phyloP scores from a whole-genome alignment of 306 rosid genomes.

The Rubus idaeus region DNA sequence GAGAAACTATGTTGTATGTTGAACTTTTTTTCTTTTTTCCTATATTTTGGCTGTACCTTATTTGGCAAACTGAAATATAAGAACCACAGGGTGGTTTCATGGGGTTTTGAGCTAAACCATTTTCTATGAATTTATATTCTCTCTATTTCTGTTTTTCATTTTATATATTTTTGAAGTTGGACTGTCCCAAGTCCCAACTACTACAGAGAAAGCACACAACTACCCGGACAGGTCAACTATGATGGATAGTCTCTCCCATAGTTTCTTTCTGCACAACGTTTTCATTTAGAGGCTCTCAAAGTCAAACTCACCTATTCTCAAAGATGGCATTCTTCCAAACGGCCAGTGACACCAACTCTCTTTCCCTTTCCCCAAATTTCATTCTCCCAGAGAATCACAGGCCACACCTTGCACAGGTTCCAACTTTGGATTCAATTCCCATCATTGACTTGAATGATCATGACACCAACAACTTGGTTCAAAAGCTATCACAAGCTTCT shows the following conservation, averaged over 20 bases:
- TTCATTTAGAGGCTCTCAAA: not conserved
- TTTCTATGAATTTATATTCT: not conserved
- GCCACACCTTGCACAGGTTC: conserved; percentile 44
- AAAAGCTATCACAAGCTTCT: conserved; percentile 43
- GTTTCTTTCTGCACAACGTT: not conserved
- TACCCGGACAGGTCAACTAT: not conserved
- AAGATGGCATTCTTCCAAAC: conserved; percentile 32
- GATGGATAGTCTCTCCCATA: not conserved
- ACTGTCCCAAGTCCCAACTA: not conserved
- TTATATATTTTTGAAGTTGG: not conserved
- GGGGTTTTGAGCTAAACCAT: not conserved
- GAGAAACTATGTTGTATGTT: not conserved
- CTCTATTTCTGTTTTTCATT: too few species aligned
- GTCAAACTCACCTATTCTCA: not conserved
- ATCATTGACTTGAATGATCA: conserved; percentile 39
- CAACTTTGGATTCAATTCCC: conserved; percentile 38
- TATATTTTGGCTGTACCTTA: not conserved
- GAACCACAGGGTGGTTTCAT: not conserved
- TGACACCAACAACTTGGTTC: conserved; percentile 14
- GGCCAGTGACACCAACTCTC: conserved; percentile 26
- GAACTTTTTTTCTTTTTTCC: not conserved
- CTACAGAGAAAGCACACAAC: not conserved
- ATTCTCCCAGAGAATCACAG: conserved; percentile 42
- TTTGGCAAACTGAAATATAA: not conserved
- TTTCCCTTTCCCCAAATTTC: conserved; percentile 31